These are phyloP conservation scores for Parafenestella ontariensis DNA, from an alignment of 2,329 filamentous ascomycete species.

Conservation along the genomic window DNA sequence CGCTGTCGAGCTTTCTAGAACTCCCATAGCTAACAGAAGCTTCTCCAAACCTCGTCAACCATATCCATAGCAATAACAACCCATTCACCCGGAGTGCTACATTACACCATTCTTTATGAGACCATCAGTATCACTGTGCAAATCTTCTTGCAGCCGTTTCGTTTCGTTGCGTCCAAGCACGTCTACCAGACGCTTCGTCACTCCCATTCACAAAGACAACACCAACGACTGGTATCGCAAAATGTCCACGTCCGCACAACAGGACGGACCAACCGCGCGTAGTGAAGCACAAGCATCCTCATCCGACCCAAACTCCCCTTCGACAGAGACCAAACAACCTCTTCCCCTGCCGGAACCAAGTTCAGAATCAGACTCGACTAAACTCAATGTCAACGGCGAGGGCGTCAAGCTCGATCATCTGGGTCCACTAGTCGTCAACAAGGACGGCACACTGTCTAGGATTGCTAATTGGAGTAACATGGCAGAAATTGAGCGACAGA, in stretches of 20 bases:
- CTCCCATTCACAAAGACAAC: background rate
- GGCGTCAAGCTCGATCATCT: slow-evolving; percentile 69
- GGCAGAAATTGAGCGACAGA: slow-evolving; percentile 71
- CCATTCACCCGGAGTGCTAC: background rate
- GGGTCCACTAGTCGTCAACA: slow-evolving; percentile 76
- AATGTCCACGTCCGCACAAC: background rate
- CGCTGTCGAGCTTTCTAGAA: slow-evolving; percentile 4
- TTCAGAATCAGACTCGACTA: slow-evolving; percentile 7
- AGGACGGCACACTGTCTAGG: slow-evolving; percentile 73
- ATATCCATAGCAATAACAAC: background rate
- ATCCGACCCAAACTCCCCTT: background rate
- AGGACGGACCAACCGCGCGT: too few relatives aligned
- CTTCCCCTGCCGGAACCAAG: slow-evolving; percentile 8
- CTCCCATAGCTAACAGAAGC: background rate
- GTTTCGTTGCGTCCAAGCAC: background rate
- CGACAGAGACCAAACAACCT: slow-evolving; percentile 1
- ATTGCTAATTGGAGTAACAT: slow-evolving; percentile 78
- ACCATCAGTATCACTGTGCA: background rate
- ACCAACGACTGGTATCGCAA: background rate
- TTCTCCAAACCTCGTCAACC: background rate
- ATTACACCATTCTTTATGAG: background rate
- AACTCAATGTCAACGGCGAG: slow-evolving; percentile 42
- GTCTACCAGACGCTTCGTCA: background rate
- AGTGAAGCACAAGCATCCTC: too few relatives aligned
- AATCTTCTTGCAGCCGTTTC: background rate